Evolutionary conservation across 176 grass and related monocot genomes (phyloP), one percentile per base, ranked within the genome.

Genomic region (Thalia dealbata): DNA sequence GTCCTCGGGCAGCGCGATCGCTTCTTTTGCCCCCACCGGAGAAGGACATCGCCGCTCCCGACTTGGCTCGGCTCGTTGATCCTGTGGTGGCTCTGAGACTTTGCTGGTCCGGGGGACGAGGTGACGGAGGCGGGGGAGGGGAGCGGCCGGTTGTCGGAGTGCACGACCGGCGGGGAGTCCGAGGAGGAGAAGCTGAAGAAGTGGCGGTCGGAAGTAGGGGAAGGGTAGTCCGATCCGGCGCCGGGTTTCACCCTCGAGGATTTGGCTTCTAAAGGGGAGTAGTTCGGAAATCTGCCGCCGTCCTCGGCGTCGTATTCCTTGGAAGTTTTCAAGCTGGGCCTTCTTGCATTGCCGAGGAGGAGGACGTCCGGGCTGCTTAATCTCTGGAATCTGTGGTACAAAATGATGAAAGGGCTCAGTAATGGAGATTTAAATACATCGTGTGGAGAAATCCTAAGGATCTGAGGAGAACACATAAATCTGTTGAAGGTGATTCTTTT

Each of bases 21-120:
- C 81, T 91, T 91, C 66, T 88, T 89, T 14, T 89, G 86, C 6
- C 92, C 88, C 84, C 92, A 96, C 77, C 83, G 88, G 30, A 96
- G 83, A 8, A 82, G 79, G 18, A 87, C 15, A 68, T 96, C 92
- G 24, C 86, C 42, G 3, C 16, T 76, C 28, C 69, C 82, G 7
- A 58, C 35, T 15, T 68, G 32, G 27, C 50, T 48, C 61, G 52
- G 15, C 30, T 24, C 50, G 23, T 61, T 52, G 72, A 32, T 54
- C 14, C 8, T 30, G 1, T 50, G 38, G 22, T 63, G 32, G 73
- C 41, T 43, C 6, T 24, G 35, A 41, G 6, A 14, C 55, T 63
- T 61, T 27, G 26, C 28, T 16, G 61, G 61, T 10, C 27, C 62
- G 2, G 62, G 25, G 10, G 28, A 18, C 30, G n/a, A 19, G 21